Conservation (phyloP, 441 rosid species). For the Adansonia grandidieri region DNA sequence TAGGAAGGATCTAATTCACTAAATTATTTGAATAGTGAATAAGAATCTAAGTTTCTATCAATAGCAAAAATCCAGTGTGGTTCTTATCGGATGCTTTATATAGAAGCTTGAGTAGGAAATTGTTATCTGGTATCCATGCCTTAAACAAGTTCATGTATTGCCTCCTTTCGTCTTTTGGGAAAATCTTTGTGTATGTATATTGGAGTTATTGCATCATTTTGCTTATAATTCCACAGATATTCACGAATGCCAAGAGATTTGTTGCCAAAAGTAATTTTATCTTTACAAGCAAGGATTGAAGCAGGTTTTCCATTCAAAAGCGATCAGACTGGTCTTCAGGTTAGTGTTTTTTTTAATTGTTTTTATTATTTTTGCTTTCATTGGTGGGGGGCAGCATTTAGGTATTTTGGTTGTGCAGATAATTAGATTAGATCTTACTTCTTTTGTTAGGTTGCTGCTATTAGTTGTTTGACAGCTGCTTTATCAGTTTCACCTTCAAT, state of each 20-base stretch:
- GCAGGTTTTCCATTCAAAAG: constrained; percentile 64
- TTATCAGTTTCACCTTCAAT: constrained; percentile 72
- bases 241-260: constrained; percentile 85
- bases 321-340: constrained; percentile 81
- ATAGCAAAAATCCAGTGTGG: neutral
- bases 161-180: constrained; percentile 23
- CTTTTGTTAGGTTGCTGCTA: constrained; percentile 65
- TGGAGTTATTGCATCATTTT: constrained; percentile 25
- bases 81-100: constrained; percentile 16
- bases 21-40: constrained; percentile 8
- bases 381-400: neutral
- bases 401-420: constrained; percentile 15
- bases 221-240: constrained; percentile 56
- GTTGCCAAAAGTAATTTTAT: constrained; percentile 63
- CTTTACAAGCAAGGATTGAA: constrained; percentile 58
- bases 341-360: constrained; percentile 42
- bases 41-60: neutral
- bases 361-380: constrained; percentile 14
- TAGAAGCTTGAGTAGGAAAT: neutral
- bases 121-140: neutral
- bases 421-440: constrained; percentile 21
- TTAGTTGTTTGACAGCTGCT: constrained; percentile 80
- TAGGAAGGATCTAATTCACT: neutral
- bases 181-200: constrained; percentile 13
- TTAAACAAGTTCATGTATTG: constrained; percentile 19